A percentile compares a stretch with the other conserved stretches of the same genome.
Conservation (phyloP, 768 basidiomycete genomes). For the Suillus americanus region DNA sequence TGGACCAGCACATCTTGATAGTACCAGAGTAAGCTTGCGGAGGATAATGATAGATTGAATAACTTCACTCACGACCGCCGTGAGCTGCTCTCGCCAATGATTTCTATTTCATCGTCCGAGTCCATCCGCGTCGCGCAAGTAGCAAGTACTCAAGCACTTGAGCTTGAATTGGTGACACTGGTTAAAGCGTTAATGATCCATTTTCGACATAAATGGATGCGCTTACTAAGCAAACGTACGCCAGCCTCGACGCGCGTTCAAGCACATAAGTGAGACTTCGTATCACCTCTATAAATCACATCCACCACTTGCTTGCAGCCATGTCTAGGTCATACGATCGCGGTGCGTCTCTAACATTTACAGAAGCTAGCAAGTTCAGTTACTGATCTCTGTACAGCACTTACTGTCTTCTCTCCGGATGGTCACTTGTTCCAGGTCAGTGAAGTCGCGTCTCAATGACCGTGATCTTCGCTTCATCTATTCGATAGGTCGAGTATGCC, state of each 20-base stretch:
- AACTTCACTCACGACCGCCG: conserved; percentile 13
- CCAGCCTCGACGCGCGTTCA: conserved; percentile 52
- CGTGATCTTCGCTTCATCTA: conserved; percentile 17
- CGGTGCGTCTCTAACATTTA: conserved; percentile 51
- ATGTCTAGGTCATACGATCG: conserved; percentile 98
- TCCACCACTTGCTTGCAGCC: conserved; percentile 8
- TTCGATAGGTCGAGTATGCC: conserved; percentile 91
- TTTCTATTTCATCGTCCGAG: conserved; percentile 25
- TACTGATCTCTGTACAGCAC: conserved; percentile 50
- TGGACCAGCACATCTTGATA: conserved; percentile 17
- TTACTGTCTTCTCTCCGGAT: conserved; percentile 98
- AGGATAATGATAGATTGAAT: not conserved
- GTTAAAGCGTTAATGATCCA: not conserved
- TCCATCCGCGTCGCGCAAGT: conserved; percentile 1
- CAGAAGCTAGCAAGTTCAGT: not conserved
- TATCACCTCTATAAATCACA: conserved; percentile 3
- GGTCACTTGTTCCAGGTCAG: conserved; percentile 96
- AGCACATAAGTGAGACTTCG: conserved; percentile 9
- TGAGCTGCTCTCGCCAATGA: conserved; percentile 14
- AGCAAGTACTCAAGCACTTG: not conserved
- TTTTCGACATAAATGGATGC: not conserved
- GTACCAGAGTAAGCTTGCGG: conserved; percentile 5
- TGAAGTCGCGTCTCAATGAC: conserved; percentile 27
- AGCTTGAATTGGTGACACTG: not conserved
- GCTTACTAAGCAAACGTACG: conserved; percentile 27